Base-by-base conservation (phyloP, 108 stramenopile species). In the Schizochytrium sp. region DNA sequence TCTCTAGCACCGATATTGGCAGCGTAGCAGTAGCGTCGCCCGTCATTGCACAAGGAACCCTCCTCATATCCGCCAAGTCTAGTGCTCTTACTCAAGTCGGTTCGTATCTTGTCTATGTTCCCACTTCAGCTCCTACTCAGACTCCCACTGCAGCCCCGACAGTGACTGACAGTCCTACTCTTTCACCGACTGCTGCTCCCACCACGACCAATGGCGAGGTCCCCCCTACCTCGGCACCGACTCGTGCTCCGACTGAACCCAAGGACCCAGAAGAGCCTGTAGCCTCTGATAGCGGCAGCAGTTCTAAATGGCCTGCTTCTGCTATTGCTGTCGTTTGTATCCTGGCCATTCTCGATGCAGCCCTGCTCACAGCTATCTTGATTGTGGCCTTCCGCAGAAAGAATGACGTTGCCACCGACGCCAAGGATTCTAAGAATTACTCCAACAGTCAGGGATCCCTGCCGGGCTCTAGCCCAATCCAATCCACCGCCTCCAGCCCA, bases 111-210 rank as follows among this genome's bases (percentile, higher is more conserved):
- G 42, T 69, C 28, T 38, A 12, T 15, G 64, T 69, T 7, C 88
- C 91, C 17, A 50, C 53, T 60, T 4, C 91, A 59, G n/a, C 90
- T 45, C 46, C 90, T 49, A 60, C 90, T 50, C 46, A 57, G 58
- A 19, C 92, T 61, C 61, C 90, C 87, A 19, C 91, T 91, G 49
- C 88, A 59, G n/a, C 90, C 72, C 46, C 91, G 44, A 40, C 88
- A 0, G 19, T n/a, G 19, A 60, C 59, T 1, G 17, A 1, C 28
- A 60, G 59, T n/a, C 59, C 59, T 60, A 58, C 13, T 15, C 57
- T 17, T 15, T 17, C 17, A 58, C 57, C 88, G 38, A 28, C 90
- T 61, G 13, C 88, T 72, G 15, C 76, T 28, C 46, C 87, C 56
- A 88, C 90, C 45, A 46, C 88, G 44, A 19, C 87, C 45, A n/a